Evolutionary conservation across 257 asterid genomes (phyloP).

Genomic region (Lycium ferocissimum): DNA sequence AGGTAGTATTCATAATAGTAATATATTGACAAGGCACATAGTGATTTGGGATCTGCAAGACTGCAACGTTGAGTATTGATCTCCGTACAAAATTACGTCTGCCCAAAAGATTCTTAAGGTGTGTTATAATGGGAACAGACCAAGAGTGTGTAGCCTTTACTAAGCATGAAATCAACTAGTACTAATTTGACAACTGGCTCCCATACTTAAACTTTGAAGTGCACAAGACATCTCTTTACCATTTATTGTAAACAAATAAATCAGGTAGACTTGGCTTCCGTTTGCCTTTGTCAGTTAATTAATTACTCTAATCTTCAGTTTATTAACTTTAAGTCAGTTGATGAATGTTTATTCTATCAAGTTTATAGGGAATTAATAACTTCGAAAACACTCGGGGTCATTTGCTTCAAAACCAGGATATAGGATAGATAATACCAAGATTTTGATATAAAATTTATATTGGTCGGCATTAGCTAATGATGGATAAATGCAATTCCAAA

Average conservation of each 20-base stretch:
- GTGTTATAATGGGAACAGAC: conserved; percentile 51
- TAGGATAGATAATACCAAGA: too few species aligned
- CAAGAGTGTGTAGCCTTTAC: conserved; percentile 40
- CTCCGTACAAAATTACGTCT: conserved; percentile 46
- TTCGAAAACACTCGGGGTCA: not conserved
- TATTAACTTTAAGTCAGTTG: not conserved
- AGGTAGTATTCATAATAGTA: not conserved
- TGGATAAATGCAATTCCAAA: not conserved
- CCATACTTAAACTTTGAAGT: not conserved
- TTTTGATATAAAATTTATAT: too few species aligned
- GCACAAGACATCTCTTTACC: conserved; percentile 21
- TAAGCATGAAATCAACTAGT: conserved; percentile 29
- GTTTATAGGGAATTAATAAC: not conserved
- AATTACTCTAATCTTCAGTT: too few species aligned
- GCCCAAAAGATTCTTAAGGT: conserved; percentile 51
- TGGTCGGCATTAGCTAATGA: too few species aligned
- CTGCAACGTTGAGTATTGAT: conserved; percentile 38
- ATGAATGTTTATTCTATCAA: not conserved
- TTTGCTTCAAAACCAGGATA: too few species aligned
- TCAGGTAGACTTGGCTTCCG: not conserved
- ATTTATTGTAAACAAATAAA: not conserved
- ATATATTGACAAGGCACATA: not conserved
- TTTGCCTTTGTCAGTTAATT: not conserved
- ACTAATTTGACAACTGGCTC: conserved; percentile 42
- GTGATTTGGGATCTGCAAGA: conserved; percentile 39